Evolutionary conservation across 768 basidiomycete genomes (phyloP).

Genomic region (Lactifluus hygrophoroides): DNA sequence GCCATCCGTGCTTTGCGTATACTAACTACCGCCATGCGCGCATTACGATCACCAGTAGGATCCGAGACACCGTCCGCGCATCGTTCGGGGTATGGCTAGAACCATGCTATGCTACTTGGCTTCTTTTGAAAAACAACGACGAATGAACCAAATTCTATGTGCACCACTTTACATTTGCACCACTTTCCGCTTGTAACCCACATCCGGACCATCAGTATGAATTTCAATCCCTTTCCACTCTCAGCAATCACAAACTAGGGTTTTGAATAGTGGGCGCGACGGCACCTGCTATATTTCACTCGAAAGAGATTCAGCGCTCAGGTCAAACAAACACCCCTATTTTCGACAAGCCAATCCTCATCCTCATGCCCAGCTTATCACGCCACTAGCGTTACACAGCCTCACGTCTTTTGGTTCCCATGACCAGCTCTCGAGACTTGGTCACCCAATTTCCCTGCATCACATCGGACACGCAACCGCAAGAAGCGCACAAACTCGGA

Average conservation of each 20-base stretch:
- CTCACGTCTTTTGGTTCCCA: not conserved
- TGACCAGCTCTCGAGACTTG: not conserved
- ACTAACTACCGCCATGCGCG: not conserved
- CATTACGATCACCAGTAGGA: not conserved
- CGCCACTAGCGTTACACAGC: slow-evolving; percentile 5
- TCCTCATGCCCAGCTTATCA: not conserved
- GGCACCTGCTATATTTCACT: not conserved
- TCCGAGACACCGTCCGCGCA: not conserved
- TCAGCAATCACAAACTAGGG: not conserved
- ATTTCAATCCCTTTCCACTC: not conserved
- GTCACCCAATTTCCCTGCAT: not conserved
- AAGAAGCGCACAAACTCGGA: not conserved
- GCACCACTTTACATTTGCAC: too few relatives aligned
- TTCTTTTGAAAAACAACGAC: not conserved
- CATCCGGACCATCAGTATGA: not conserved
- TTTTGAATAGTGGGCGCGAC: not conserved
- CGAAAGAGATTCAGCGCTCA: not conserved
- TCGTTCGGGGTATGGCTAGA: not conserved
- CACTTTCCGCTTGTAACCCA: not conserved
- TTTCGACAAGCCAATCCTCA: not conserved
- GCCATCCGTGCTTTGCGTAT: not conserved
- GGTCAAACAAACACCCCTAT: not conserved
- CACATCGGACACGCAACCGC: slow-evolving; percentile 2
- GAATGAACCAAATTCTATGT: not conserved
- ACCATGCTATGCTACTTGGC: too few relatives aligned